Evolutionary conservation across 192 early-diverging fungal genomes (phyloP).

Genomic region (Backusella circina): DNA sequence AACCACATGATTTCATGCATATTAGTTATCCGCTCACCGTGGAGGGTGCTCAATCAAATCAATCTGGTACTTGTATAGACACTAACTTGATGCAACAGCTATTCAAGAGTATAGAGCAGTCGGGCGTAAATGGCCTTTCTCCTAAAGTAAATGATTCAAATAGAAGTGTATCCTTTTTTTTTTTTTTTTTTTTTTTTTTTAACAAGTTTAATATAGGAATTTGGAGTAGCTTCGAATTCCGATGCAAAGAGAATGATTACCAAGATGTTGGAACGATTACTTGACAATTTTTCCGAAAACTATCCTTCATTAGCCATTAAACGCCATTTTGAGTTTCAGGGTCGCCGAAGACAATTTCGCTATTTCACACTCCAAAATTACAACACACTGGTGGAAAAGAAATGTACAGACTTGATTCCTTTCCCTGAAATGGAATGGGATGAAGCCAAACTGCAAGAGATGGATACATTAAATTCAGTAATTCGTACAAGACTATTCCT

Average conservation of each 20-base stretch:
- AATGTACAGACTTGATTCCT: not conserved
- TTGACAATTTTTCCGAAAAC: not conserved
- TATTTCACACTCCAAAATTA: conserved; percentile 5
- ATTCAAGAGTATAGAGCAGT: not conserved
- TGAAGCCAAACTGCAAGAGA: not conserved
- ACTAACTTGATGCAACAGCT: not conserved
- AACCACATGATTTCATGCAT: not conserved
- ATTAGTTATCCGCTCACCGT: not conserved
- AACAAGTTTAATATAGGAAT: conserved; percentile 5
- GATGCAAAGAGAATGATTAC: not conserved
- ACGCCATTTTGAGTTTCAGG: conserved; percentile 19
- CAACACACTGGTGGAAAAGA: not conserved
- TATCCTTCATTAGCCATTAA: not conserved
- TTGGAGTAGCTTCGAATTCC: not conserved
- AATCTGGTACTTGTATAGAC: not conserved
- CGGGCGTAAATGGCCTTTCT: not conserved
- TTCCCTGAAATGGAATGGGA: not conserved
- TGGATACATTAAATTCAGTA: not conserved
- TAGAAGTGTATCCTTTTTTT: no score
- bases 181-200: not conserved
- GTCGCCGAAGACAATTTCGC: conserved; percentile 12
- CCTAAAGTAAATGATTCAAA: not conserved
- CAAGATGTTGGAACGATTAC: conserved; percentile 5
- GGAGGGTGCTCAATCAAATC: not conserved
- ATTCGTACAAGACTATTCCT: not conserved